A percentile compares a stretch with the other conserved stretches of the same genome.
Evolutionary conservation across 2,329 filamentous ascomycete genomes (phyloP).

Genomic region (Aspergillus sp.): DNA sequence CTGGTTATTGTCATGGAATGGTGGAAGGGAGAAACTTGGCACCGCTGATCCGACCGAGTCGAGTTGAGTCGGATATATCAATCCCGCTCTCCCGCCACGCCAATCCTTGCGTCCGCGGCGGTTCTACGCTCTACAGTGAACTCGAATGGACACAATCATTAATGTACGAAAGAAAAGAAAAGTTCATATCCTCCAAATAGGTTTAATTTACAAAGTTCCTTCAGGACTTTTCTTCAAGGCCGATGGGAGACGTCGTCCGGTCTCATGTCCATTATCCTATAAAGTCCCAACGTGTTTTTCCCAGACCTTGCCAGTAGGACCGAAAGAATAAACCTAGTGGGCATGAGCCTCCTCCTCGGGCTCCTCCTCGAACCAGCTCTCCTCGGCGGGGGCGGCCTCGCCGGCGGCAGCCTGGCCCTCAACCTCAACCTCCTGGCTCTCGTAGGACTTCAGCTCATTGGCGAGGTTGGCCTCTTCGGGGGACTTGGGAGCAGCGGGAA

Average conservation of each 20-base stretch:
- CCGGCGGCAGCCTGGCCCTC: constrained; percentile 74
- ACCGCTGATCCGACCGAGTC: not conserved
- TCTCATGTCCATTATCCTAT: constrained; percentile 24
- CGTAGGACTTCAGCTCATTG: constrained; percentile 89
- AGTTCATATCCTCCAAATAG: constrained; percentile 26
- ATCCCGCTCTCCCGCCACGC: constrained; percentile 11
- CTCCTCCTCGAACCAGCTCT: constrained; percentile 83
- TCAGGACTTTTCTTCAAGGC: constrained; percentile 16
- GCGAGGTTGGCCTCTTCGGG: constrained; percentile 94
- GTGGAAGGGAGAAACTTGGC: not conserved
- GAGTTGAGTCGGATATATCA: constrained; percentile 14
- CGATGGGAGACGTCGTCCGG: constrained; percentile 18
- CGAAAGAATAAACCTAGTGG: constrained; percentile 37
- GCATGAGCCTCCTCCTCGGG: constrained; percentile 50
- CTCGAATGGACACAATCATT: not conserved
- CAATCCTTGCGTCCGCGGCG: not conserved
- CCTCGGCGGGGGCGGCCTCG: constrained; percentile 60
- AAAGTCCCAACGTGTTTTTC: constrained; percentile 24
- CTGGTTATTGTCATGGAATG: not conserved
- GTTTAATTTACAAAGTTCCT: constrained; percentile 29
- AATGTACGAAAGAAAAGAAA: constrained; percentile 14
- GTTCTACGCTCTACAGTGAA: not conserved
- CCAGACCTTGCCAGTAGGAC: constrained; percentile 26
- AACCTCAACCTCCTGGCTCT: constrained; percentile 88
- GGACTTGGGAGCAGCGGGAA: constrained; percentile 78